These are phyloP conservation scores for Aspergillus sclerotiicarbonarius DNA, from an alignment of 495 filamentous ascomycete species.

Conservation along the genomic window DNA sequence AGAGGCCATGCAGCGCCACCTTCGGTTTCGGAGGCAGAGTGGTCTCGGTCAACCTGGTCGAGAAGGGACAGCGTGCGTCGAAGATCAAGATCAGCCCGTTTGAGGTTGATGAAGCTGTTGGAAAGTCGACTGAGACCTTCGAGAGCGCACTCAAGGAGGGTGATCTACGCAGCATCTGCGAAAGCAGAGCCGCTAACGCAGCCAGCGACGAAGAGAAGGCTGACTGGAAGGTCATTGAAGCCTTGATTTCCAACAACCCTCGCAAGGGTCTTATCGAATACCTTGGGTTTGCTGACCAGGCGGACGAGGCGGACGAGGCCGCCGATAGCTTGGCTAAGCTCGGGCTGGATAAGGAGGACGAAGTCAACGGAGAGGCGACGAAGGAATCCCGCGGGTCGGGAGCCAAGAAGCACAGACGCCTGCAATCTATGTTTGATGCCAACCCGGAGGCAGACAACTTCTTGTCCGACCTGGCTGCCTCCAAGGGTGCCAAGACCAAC, in stretches of 20 bases:
- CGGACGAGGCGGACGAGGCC: constrained; percentile 51
- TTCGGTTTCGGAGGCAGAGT: constrained; percentile 98
- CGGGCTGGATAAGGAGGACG: constrained; percentile 41
- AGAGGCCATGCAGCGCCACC: constrained; percentile 79
- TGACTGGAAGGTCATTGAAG: constrained; percentile 92
- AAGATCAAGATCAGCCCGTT: constrained; percentile 82
- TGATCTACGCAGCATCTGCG: constrained; percentile 75
- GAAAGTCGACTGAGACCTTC: constrained; percentile 79
- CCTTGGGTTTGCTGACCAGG: constrained; percentile 73
- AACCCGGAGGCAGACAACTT: constrained; percentile 77
- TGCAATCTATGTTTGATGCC: constrained; percentile 82
- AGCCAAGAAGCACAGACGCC: constrained; percentile 56
- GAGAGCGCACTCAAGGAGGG: constrained; percentile 77
- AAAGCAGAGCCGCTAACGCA: constrained; percentile 69
- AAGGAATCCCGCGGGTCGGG: constrained; percentile 43
- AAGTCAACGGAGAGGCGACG: constrained; percentile 48
- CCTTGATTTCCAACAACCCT: constrained; percentile 78
- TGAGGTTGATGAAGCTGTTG: constrained; percentile 82
- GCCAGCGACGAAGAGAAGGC: constrained; percentile 86
- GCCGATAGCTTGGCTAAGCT: constrained; percentile 48
- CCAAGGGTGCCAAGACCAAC: constrained; percentile 76
- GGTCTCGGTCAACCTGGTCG: constrained; percentile 66
- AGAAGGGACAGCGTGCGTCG: constrained; percentile 64
- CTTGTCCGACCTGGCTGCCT: constrained; percentile 69
- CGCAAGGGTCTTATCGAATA: constrained; percentile 79